Conservation (phyloP, 2,329 filamentous ascomycete genomes). For the Aspergillus pseudoviridinutans region DNA sequence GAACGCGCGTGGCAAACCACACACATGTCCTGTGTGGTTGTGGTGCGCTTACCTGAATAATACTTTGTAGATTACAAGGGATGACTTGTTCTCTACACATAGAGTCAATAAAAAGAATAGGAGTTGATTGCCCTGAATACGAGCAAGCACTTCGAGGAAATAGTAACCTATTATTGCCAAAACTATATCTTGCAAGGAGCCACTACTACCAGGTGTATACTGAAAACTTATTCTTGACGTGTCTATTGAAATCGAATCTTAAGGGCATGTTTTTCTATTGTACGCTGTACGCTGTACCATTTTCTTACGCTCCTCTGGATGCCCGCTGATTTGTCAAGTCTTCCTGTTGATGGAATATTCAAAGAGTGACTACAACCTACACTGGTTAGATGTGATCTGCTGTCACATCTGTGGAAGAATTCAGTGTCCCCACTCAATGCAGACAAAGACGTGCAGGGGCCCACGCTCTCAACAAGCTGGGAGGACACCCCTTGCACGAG, state of each 20-base stretch:
- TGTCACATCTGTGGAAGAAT: constrained; percentile 29
- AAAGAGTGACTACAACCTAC: constrained; percentile 10
- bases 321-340: background rate
- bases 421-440: constrained; percentile 26
- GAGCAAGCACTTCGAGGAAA: background rate
- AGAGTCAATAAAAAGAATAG: background rate
- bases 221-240: too few relatives aligned
- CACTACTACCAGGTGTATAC: background rate
- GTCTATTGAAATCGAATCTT: background rate
- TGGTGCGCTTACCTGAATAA: background rate
- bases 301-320: background rate
- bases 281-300: background rate
- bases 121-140: background rate
- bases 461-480: constrained; percentile 29
- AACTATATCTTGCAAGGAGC: background rate
- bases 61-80: background rate
- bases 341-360: background rate
- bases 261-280: background rate
- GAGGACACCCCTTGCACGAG: constrained; percentile 15
- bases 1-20: constrained; percentile 8
- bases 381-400: constrained; percentile 27
- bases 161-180: background rate
- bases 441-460: constrained; percentile 29
- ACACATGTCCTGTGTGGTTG: background rate
- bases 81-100: background rate